Evolutionary conservation across 2,329 filamentous ascomycete genomes (phyloP), one percentile per base, ranked within the genome.

Genomic region (Boeremia exigua): DNA sequence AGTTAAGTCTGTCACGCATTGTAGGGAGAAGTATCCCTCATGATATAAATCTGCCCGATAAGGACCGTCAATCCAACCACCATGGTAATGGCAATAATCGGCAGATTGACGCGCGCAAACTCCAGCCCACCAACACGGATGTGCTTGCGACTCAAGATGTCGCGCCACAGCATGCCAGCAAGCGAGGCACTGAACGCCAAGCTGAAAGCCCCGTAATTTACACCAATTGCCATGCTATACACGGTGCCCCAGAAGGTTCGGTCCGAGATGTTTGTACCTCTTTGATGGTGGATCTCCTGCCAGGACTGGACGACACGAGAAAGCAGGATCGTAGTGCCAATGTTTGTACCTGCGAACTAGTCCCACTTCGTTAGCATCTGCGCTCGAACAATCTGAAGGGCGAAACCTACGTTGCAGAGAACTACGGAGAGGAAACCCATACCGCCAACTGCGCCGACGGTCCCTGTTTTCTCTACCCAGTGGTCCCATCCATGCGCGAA

Each of bases 181-280:
- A 91, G 74, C 0, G 88, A 90, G 0, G 88, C 88, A 60, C 86
- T 89, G 63, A 92, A 90, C 0, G 87, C 86, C 0, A 85, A 84
- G 67, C 87, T 90, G 68, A 91, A 91, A 0, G 88, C 89, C 4
- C 88, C 88, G 54, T 87, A 91, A 70, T 92, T 91, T 57, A 91
- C 86, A 2, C 88, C 88, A 0, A 92, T 75, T 0, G 88, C 88
- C 87, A 91, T 89, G 70, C 83, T 84, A 72, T 91, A 91, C 0
- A 91, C 84, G 0, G 88, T 89, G 0, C 83, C 88, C 88, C 88
- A 91, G 68, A 90, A 90, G 0, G 83, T 88, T 3, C 88, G 82
- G 38, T 90, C 77, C 11, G 78, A 82, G 45, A 91, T 88, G 0
- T 80, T 72, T 1, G 70, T 74, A 0, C 74, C 73, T 34, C 79